A percentile compares a stretch with the other conserved stretches of the same genome.
phyloP scores from a whole-genome alignment of 2,329 filamentous ascomycete species.

The Erysiphe neolycopersici region DNA sequence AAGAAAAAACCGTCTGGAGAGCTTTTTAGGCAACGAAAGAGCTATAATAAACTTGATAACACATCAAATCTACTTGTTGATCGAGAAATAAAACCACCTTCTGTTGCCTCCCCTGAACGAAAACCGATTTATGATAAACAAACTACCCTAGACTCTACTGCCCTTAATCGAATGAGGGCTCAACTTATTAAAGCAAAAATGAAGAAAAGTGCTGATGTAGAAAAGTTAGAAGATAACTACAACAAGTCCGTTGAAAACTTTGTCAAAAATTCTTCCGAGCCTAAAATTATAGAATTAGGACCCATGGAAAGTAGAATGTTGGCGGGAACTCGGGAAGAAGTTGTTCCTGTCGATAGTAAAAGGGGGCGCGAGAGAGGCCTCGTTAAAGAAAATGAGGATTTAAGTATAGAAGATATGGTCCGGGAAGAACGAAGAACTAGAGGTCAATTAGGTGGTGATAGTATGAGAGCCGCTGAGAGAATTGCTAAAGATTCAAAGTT shows the following conservation, averaged over 20 bases:
- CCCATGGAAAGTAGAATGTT: conserved; percentile 79
- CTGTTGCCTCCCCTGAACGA: background rate
- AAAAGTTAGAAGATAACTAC: conserved; percentile 51
- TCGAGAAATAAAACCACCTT: conserved; percentile 12
- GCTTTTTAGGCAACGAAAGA: conserved; percentile 49
- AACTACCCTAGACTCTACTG: conserved; percentile 43
- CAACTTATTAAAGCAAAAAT: conserved; percentile 93
- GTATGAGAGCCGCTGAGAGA: conserved; percentile 58
- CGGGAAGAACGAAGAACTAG: conserved; percentile 73
- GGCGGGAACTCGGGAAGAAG: conserved; percentile 45
- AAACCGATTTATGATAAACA: background rate
- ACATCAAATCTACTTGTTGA: conserved; percentile 18
- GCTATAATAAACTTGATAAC: conserved; percentile 19
- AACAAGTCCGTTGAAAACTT: conserved; percentile 43
- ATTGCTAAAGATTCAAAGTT: conserved; percentile 88
- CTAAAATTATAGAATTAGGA: conserved; percentile 52
- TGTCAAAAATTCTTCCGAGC: conserved; percentile 23
- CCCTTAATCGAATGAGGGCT: conserved; percentile 70
- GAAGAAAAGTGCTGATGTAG: conserved; percentile 15
- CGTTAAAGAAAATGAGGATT: conserved; percentile 79
- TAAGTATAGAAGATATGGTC: conserved; percentile 93
- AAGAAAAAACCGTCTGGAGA: conserved; percentile 77
- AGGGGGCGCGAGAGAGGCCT: conserved; percentile 61
- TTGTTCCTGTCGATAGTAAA: conserved; percentile 51
- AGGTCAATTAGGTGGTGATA: conserved; percentile 53